Percentiles rank a stretch among this genome's conserved stretches.
phyloP scores from a whole-genome alignment of 2,329 filamentous ascomycete genomes.

The Stachybotrys chartarum region DNA sequence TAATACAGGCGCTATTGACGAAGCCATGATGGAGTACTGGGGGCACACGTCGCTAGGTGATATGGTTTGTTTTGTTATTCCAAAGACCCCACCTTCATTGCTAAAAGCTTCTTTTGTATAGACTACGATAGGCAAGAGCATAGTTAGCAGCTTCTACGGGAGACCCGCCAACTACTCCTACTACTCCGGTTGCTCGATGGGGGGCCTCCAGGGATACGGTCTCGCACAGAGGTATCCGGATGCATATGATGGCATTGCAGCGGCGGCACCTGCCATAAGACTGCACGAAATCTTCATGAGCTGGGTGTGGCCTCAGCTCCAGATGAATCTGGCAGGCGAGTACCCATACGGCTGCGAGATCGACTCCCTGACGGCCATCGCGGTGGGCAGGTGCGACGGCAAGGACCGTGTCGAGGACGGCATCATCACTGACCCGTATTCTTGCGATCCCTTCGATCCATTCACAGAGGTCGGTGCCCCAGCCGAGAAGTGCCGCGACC shows the following conservation, averaged over 20 bases:
- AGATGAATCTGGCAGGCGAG: neutral
- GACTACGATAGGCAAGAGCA: neutral
- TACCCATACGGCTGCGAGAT: neutral
- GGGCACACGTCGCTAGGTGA: neutral
- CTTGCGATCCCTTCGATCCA: neutral
- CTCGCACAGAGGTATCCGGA: neutral
- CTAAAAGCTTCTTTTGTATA: neutral
- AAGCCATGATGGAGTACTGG: slow-evolving; percentile 1
- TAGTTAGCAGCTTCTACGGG: neutral
- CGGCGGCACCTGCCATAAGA: neutral
- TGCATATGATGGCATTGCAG: slow-evolving; percentile 1
- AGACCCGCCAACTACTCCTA: neutral
- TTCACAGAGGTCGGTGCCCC: neutral
- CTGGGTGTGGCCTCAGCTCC: neutral
- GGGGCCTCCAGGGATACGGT: neutral
- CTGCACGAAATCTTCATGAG: neutral
- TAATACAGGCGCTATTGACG: neutral
- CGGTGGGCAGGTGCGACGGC: neutral
- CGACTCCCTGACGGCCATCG: neutral
- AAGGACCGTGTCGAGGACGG: neutral
- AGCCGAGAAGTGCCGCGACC: neutral
- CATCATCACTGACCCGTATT: neutral
- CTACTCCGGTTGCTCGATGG: neutral
- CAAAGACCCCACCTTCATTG: neutral
- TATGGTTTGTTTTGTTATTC: neutral